These are phyloP conservation scores for Penicillium frequentans DNA, from an alignment of 2,329 filamentous ascomycete genomes.

Conservation along the genomic window DNA sequence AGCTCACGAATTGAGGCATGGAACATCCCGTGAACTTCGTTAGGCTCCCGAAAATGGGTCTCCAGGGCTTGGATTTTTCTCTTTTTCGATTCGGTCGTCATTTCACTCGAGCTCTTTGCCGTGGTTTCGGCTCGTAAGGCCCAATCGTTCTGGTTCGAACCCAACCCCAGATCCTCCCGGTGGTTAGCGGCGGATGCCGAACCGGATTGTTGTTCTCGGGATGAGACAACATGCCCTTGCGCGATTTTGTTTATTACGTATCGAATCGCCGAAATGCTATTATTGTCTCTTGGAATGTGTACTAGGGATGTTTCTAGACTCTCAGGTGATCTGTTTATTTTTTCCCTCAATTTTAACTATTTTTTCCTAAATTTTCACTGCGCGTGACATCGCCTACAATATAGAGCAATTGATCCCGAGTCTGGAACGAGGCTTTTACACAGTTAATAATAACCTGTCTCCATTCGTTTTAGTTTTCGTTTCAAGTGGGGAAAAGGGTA, in stretches of 20 bases:
- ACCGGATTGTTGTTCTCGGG: conserved; percentile 21
- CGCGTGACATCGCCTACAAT: conserved; percentile 1
- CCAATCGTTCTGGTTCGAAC: not conserved
- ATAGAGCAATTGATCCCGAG: not conserved
- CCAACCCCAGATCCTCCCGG: conserved; percentile 25
- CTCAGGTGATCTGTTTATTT: not conserved
- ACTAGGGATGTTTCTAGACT: not conserved
- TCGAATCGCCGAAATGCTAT: not conserved
- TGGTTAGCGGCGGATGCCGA: conserved; percentile 26
- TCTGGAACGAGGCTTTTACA: not conserved
- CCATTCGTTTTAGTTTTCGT: not conserved
- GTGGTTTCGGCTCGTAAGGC: not conserved
- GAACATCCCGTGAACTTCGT: not conserved
- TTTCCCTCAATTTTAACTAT: not conserved
- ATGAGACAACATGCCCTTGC: conserved; percentile 15
- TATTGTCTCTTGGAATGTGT: not conserved
- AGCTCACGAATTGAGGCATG: conserved; percentile 2
- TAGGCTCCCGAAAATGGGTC: not conserved
- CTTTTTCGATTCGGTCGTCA: not conserved
- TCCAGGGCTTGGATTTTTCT: not conserved
- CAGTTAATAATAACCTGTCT: not conserved
- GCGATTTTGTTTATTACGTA: conserved; percentile 19
- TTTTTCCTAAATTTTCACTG: not conserved
- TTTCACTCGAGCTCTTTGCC: not conserved
- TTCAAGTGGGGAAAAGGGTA: not conserved